Conservation (phyloP, 257 asterid species). For the Petrea volubilis region DNA sequence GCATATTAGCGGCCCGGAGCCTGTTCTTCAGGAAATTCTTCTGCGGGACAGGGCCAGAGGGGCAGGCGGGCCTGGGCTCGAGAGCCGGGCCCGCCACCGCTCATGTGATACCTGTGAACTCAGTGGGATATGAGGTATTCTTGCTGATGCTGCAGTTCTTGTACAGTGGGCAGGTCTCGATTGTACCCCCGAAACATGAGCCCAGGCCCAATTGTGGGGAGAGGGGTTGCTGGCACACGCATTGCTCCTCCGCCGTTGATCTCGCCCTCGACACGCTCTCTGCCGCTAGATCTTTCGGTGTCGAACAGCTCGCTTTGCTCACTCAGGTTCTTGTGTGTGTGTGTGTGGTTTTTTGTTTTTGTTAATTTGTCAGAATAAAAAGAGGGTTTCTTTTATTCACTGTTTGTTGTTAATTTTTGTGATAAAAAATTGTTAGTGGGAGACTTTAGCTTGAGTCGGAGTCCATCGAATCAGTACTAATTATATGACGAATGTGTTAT, state of each 20-base stretch:
- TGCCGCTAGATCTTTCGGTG: constrained; percentile 97
- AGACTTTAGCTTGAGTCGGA: no score
- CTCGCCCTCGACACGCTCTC: constrained; percentile 89
- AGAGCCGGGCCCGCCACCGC: constrained; percentile 30
- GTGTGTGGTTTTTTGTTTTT: no score
- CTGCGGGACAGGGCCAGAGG: constrained; percentile 72
- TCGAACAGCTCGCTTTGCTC: constrained; percentile 86
- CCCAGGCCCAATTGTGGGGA: constrained; percentile 91
- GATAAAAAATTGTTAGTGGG: no score
- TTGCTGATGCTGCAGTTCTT: constrained; percentile 82
- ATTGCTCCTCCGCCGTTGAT: constrained; percentile 98
- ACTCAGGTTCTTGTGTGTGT: constrained; percentile 91
- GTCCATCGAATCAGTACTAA: no score
- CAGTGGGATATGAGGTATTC: constrained; percentile 89
- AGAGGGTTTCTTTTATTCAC: no score
- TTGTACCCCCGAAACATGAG: constrained; percentile 95
- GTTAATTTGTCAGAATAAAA: no score
- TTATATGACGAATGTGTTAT: no score
- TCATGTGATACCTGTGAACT: constrained; percentile 78
- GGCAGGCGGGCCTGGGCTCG: constrained; percentile 46
- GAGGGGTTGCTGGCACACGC: constrained; percentile 92
- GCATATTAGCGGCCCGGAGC: constrained; percentile 90
- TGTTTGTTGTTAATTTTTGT: no score
- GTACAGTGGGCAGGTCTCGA: constrained; percentile 92
- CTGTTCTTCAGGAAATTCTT: constrained; percentile 87